Evolutionary conservation across 768 basidiomycete genomes (phyloP), one percentile per base, ranked within the genome.

Genomic region (Zangia roseola): DNA sequence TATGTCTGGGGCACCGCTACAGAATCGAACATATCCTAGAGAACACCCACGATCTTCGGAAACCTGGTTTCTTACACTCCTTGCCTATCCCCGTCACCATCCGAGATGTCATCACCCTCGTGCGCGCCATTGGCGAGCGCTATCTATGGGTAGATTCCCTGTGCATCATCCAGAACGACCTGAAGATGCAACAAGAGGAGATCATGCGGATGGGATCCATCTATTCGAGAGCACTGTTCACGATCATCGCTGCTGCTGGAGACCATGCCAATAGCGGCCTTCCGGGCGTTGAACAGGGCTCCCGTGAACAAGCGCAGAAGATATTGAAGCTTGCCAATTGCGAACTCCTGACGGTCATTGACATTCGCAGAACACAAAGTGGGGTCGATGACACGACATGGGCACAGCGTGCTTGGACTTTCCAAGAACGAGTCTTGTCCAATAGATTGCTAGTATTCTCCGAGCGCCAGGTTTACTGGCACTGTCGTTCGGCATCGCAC

Each of bases 71-170:
- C 16, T 33, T 58, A 5, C 21, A 13, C 14, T 40, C 43, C 2
- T 28, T 47, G n/a, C 41, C 46, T 9, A 45, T 65, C 21, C 59
- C 62, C 6, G 21, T 49, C 17, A 64, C 62, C 4, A 61, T 64
- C 24, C 39, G 45, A 34, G 65, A 64, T 40, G 57, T 65, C 10
- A 51, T 63, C 2, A 49, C 52, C 5, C 41, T 67, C 10, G 50
- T 55, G 10, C 52, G 33, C 7, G 39, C 43, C 30, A 56, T 67
- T 10, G 54, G 59, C 33, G 51, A 58, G 40, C 54, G 54, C 14
- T 65, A 63, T 30, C 36, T 63, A 16, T 63, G 64, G 62, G 55
- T 65, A 4, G 64, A 63, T 20, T 50, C 62, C 3, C 17, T 63
- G 0, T 63, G 61, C 13, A 65, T 63, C 31, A 46, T 50, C 28